Conservation (phyloP, 2,329 filamentous ascomycete species). For the Cryphonectria nitschkei region DNA sequence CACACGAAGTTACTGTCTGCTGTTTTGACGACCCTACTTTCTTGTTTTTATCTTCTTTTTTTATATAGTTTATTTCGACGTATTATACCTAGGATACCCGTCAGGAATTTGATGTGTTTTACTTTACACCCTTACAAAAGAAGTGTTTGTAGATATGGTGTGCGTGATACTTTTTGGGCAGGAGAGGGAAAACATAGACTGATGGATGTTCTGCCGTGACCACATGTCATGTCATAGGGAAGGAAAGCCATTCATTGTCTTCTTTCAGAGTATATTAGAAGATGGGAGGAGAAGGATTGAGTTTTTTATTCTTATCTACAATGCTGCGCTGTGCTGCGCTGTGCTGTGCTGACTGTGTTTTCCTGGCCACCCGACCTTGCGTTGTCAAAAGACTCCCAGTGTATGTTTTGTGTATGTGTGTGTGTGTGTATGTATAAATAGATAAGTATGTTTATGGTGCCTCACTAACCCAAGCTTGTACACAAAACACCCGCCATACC, state of each 20-base stretch:
- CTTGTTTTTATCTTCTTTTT: neutral
- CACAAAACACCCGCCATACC: neutral
- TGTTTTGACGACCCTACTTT: constrained; percentile 20
- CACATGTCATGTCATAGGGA: no score
- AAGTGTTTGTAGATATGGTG: neutral
- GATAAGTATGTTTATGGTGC: neutral
- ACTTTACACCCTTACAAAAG: neutral
- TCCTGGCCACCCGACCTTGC: neutral
- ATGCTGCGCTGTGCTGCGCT: no score
- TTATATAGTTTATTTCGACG: neutral
- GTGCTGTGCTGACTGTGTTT: neutral
- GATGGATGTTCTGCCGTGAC: no score
- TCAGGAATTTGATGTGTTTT: constrained; percentile 15
- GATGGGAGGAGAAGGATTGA: neutral
- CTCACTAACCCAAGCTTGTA: neutral
- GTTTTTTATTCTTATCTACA: neutral
- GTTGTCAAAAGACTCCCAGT: no score
- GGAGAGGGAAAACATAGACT: no score
- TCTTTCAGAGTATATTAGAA: neutral
- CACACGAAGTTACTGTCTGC: constrained; percentile 19
- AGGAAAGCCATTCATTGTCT: no score
- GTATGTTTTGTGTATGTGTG: neutral
- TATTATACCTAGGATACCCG: constrained; percentile 31
- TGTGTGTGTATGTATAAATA: neutral
- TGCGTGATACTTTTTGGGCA: neutral